phyloP scores from a whole-genome alignment of 2,329 filamentous ascomycete genomes.

The Aspergillus calidoustus region DNA sequence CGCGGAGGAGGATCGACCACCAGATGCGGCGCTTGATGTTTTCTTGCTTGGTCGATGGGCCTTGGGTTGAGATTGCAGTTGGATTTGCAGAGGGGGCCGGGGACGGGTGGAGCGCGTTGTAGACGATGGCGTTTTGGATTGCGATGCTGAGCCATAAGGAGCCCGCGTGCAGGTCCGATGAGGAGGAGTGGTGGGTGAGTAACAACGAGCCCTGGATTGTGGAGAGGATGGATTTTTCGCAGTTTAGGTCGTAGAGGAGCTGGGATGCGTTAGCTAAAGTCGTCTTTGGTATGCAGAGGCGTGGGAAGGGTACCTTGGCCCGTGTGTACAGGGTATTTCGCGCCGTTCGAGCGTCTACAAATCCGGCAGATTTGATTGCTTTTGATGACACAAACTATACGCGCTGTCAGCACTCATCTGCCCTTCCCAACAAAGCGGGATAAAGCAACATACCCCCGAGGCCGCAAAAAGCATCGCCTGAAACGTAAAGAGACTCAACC shows the following conservation, averaged over 20 bases:
- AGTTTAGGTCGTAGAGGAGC: constrained; percentile 12
- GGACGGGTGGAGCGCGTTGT: not conserved
- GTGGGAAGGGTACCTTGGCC: constrained; percentile 1
- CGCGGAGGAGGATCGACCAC: constrained; percentile 10
- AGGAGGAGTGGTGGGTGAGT: constrained; percentile 8
- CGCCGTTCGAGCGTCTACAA: not conserved
- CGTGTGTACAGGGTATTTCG: constrained; percentile 7
- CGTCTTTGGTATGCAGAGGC: not conserved
- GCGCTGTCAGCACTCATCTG: not conserved
- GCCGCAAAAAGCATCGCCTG: constrained; percentile 14
- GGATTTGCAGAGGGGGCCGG: too few species aligned
- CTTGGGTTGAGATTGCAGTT: too few species aligned
- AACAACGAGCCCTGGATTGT: constrained; percentile 5
- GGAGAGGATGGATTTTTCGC: constrained; percentile 9
- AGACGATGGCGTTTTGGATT: constrained; percentile 12
- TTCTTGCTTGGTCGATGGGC: not conserved
- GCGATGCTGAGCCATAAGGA: constrained; percentile 14
- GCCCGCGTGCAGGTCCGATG: constrained; percentile 8
- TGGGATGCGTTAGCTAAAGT: not conserved
- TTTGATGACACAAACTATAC: constrained; percentile 4
- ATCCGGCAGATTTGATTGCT: constrained; percentile 7
- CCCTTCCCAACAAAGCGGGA: too few species aligned
- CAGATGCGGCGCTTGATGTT: constrained; percentile 2
- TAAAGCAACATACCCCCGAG: constrained; percentile 1
- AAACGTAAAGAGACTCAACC: constrained; percentile 7